Base-by-base conservation (phyloP, 2,329 filamentous ascomycete species). In the Diaporthe australafricana region DNA sequence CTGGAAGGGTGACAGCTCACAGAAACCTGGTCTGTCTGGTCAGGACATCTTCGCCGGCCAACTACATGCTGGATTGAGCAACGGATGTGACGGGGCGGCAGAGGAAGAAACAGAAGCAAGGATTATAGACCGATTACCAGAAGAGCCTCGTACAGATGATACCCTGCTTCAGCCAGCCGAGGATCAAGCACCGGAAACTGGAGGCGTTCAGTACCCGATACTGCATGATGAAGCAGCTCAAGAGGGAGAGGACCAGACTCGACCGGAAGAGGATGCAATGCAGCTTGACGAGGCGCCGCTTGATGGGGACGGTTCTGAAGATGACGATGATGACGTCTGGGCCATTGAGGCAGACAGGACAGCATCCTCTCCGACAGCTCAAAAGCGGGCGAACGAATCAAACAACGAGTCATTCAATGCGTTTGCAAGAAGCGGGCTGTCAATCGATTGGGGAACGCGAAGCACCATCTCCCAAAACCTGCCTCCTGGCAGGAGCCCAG, bases 331-430 rank as follows among this genome's bases (percentile, higher is more conserved):
- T 3, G 85, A 90, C 74, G 83, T 91, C 14, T 91, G 88, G 88
- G 88, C 87, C 40, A 76, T 89, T 30, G 89, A 90, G 76, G 88
- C 88, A 14, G 83, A 85, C 68, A 84, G 88, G 8, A 83, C 83
- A 1, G 84, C 86, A 12, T 78, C 74, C 6, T 75, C 79, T 11
- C 68, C 74, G 7, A 77, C 75, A 42, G 70, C 70, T 66, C 45
- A 71, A 75, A 62, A 60, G 72, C 74, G 57, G 40, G 73, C 70
- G 27, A 74, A 77, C 11, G 72, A 75, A 2, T 75, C 63, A 38
- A 73, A 68, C 25, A 74, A 78, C 11, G 72, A 74, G 1, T 65
- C 68, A 0, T 32, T 74, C 72, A 75, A 76, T 62, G 75, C 75
- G 8, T 75, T 78, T 65, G 77, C 77, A 60, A 79, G 80, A 71